Conservation (phyloP, 805 yeast species). For the Metschnikowia sp. region DNA sequence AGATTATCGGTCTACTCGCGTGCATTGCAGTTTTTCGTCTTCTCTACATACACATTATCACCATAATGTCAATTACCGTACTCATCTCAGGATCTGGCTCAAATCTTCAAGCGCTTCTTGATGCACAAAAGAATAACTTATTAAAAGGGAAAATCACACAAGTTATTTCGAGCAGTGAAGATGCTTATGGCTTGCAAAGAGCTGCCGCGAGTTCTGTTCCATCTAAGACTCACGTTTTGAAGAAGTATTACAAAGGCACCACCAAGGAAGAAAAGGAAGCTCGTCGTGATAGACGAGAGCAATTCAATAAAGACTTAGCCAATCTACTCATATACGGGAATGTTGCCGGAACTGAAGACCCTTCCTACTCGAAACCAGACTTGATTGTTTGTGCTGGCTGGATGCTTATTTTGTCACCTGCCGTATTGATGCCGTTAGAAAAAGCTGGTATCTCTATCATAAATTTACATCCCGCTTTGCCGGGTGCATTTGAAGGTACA, state of each 20-base stretch:
- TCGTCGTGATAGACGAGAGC: conserved; percentile 59
- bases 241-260: conserved; percentile 67
- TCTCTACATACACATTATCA: neutral
- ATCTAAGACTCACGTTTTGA: conserved; percentile 68
- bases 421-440: conserved; percentile 65
- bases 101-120: conserved; percentile 92
- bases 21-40: neutral
- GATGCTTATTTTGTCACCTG: conserved; percentile 87
- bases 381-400: conserved; percentile 97
- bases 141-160: conserved; percentile 56
- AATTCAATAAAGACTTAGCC: conserved; percentile 79
- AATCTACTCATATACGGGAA: conserved; percentile 54
- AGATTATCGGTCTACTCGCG: neutral
- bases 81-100: conserved; percentile 94
- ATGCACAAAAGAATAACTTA: conserved; percentile 49
- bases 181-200: conserved; percentile 84
- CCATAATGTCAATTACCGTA: conserved; percentile 49
- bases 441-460: conserved; percentile 70
- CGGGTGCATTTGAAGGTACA: conserved; percentile 96
- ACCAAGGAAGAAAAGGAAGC: conserved; percentile 63
- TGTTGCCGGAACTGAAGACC: conserved; percentile 28
- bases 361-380: conserved; percentile 57
- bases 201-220: conserved; percentile 70
- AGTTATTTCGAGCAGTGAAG: conserved; percentile 80
- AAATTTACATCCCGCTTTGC: conserved; percentile 94